Evolutionary conservation across 78 protist species (phyloP).

Genomic region (Andalucia godoyi): DNA sequence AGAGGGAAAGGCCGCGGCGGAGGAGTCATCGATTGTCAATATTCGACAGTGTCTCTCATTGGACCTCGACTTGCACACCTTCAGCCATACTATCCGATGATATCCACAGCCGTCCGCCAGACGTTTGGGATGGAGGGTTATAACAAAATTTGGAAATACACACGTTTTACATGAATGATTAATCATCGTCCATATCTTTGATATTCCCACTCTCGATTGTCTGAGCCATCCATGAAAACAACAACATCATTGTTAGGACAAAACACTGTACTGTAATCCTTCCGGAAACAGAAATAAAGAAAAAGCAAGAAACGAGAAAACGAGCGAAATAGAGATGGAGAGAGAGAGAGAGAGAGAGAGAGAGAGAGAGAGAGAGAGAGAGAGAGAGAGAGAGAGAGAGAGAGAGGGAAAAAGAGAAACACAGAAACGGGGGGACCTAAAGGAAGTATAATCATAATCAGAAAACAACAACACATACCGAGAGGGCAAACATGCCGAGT

Average conservation of each 20-base stretch:
- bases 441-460: not conserved
- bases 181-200: conserved; percentile 61
- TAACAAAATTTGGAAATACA: no score
- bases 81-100: no score
- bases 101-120: no score
- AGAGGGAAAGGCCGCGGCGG: no score
- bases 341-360: not conserved
- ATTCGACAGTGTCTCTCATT: no score
- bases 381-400: not conserved
- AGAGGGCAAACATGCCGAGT: conserved; percentile 80
- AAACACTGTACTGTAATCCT: no score
- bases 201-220: conserved; percentile 65
- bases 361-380: not conserved
- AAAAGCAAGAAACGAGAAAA: not conserved
- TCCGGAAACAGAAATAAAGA: not conserved
- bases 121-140: no score
- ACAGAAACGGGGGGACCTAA: not conserved
- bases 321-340: not conserved
- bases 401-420: not conserved
- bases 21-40: no score
- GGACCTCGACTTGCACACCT: no score
- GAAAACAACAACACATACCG: not conserved
- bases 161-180: no score
- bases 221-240: not conserved
- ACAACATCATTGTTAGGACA: not conserved